A percentile compares a stretch with the other conserved stretches of the same genome.
Evolutionary conservation across 768 basidiomycete genomes (phyloP).

Genomic region (Pholiota conissans): DNA sequence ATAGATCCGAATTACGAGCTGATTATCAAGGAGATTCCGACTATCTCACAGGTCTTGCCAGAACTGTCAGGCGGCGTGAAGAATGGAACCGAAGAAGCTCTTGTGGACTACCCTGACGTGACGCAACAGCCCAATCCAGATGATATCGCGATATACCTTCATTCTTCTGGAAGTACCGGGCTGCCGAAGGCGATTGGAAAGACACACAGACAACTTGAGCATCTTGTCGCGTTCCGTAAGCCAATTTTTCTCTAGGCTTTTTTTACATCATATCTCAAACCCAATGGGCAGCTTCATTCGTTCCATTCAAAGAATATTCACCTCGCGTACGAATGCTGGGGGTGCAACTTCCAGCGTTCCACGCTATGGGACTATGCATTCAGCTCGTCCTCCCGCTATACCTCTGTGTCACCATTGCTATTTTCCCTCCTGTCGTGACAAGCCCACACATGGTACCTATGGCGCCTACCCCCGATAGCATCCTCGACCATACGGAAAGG

Average conservation of each 20-base stretch:
- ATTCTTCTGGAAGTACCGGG: constrained; percentile 53
- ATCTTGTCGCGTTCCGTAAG: constrained; percentile 37
- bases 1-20: constrained; percentile 21
- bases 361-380: constrained; percentile 28
- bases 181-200: constrained; percentile 43
- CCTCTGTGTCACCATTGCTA: constrained; percentile 17
- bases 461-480: constrained; percentile 27
- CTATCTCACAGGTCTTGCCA: constrained; percentile 34
- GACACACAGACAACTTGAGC: constrained; percentile 25
- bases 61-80: constrained; percentile 21
- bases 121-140: constrained; percentile 9
- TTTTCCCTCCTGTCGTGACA: constrained; percentile 33
- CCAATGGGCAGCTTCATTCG: background rate
- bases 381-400: constrained; percentile 33
- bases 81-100: constrained; percentile 16
- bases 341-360: constrained; percentile 40
- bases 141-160: constrained; percentile 35
- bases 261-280: background rate
- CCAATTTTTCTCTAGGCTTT: background rate
- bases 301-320: constrained; percentile 1
- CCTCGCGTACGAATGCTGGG: constrained; percentile 23
- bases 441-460: constrained; percentile 27
- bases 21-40: constrained; percentile 31
- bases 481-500: constrained; percentile 31
- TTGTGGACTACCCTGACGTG: constrained; percentile 23